Conservation (phyloP, 1,284 basidiomycete species). For the Apiotrichum gamsii region DNA sequence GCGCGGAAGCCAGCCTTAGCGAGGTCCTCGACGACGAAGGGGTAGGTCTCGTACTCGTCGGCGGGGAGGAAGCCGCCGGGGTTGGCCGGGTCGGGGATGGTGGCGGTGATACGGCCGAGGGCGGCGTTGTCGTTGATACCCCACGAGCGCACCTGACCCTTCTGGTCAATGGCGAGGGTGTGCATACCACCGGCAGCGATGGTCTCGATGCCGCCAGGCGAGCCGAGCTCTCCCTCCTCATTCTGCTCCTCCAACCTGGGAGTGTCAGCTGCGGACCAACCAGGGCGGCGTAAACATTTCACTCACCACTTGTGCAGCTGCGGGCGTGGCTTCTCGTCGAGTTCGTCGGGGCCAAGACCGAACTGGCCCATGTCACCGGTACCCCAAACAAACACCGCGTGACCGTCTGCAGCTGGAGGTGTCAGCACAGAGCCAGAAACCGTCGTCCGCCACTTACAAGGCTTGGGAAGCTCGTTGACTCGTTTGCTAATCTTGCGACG, state of each 20-base stretch:
- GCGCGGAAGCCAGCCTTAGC: constrained; percentile 70
- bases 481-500: constrained; percentile 15
- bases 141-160: constrained; percentile 75
- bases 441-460: constrained; percentile 24
- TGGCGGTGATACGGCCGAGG: constrained; percentile 71
- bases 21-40: constrained; percentile 65
- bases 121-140: constrained; percentile 90
- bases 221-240: constrained; percentile 45
- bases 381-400: constrained; percentile 68
- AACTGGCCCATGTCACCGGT: constrained; percentile 81
- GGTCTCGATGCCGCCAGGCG: constrained; percentile 64
- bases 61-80: constrained; percentile 58
- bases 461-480: constrained; percentile 30
- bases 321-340: constrained; percentile 65
- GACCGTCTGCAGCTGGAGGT: constrained; percentile 19
- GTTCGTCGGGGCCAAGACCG: constrained; percentile 64
- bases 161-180: constrained; percentile 73
- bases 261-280: constrained; percentile 4
- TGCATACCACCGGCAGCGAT: constrained; percentile 78
- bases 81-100: constrained; percentile 58
- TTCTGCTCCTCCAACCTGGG: constrained; percentile 45
- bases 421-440: not conserved
- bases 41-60: constrained; percentile 72
- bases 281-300: too few species aligned
- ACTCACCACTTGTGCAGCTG: constrained; percentile 54